Conservation (phyloP, 2,329 filamentous ascomycete genomes). For the Alternaria gaisen region DNA sequence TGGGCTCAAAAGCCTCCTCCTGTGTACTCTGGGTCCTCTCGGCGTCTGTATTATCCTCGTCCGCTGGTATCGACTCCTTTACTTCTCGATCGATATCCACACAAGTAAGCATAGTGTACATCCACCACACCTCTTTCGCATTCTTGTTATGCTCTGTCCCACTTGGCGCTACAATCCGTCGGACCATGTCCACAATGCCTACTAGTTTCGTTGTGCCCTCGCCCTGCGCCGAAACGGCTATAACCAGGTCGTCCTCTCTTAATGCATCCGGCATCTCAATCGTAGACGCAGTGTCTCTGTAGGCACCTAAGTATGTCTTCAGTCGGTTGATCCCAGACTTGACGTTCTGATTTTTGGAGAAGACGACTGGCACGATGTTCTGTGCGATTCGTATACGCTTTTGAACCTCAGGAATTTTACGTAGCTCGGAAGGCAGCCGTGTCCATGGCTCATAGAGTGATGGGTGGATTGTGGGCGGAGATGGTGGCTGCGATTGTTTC, state of each 20-base stretch:
- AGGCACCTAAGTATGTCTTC: slow-evolving; percentile 19
- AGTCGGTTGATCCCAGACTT: slow-evolving; percentile 27
- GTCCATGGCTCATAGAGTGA: slow-evolving; percentile 32
- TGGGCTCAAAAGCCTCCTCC: slow-evolving; percentile 27
- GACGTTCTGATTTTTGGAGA: slow-evolving; percentile 34
- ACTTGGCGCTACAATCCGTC: slow-evolving; percentile 20
- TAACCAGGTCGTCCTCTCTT: slow-evolving; percentile 10
- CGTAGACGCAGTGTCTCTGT: slow-evolving; percentile 11
- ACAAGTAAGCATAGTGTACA: slow-evolving; percentile 29
- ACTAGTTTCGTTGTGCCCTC: slow-evolving; percentile 32
- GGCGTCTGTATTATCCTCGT: not conserved
- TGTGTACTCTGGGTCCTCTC: slow-evolving; percentile 1
- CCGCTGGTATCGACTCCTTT: not conserved
- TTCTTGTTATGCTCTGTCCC: slow-evolving; percentile 2
- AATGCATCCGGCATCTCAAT: slow-evolving; percentile 21
- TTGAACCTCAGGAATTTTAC: slow-evolving; percentile 14
- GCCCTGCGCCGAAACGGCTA: slow-evolving; percentile 34
- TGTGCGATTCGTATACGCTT: slow-evolving; percentile 8
- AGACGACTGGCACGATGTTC: slow-evolving; percentile 26
- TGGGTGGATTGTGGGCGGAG: slow-evolving; percentile 19
- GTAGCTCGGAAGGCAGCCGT: slow-evolving; percentile 18
- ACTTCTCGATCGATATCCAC: slow-evolving; percentile 16
- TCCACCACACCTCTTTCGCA: slow-evolving; percentile 23
- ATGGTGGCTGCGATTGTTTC: slow-evolving; percentile 7
- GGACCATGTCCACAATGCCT: slow-evolving; percentile 31